A percentile compares a stretch with the other conserved stretches of the same genome.
Conservation (phyloP, 2,329 filamentous ascomycete species). For the Coniochaeta hoffmannii region DNA sequence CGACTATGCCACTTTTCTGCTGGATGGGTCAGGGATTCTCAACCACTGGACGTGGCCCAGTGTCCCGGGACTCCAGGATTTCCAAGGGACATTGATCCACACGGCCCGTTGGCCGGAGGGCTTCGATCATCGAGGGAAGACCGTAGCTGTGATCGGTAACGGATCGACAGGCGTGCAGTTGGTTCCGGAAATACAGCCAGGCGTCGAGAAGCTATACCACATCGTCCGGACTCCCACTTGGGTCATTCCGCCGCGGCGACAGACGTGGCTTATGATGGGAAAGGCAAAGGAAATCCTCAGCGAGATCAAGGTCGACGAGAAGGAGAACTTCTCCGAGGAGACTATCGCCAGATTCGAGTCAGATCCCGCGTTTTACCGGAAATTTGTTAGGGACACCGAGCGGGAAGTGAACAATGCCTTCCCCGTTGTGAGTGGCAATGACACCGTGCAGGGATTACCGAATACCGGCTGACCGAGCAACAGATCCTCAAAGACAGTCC, state of each 20-base stretch:
- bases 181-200: slow-evolving; percentile 38
- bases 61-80: slow-evolving; percentile 35
- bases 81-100: slow-evolving; percentile 42
- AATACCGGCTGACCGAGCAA: not conserved
- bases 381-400: slow-evolving; percentile 40
- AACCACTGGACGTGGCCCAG: slow-evolving; percentile 51
- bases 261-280: slow-evolving; percentile 29
- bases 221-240: slow-evolving; percentile 34
- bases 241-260: slow-evolving; percentile 27
- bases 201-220: slow-evolving; percentile 28
- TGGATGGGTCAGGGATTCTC: slow-evolving; percentile 43
- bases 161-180: slow-evolving; percentile 48
- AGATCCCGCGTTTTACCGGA: slow-evolving; percentile 36
- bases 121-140: slow-evolving; percentile 41
- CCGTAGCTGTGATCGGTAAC: slow-evolving; percentile 49
- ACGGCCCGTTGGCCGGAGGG: slow-evolving; percentile 45
- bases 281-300: slow-evolving; percentile 27
- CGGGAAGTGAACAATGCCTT: slow-evolving; percentile 35
- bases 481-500: slow-evolving; percentile 32
- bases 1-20: slow-evolving; percentile 39
- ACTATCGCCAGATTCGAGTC: slow-evolving; percentile 40
- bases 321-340: slow-evolving; percentile 32
- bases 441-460: slow-evolving; percentile 1
- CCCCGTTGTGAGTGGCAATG: slow-evolving; percentile 25
- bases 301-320: slow-evolving; percentile 31